phyloP scores from a whole-genome alignment of 83 land plant species.

The Picea abies region DNA sequence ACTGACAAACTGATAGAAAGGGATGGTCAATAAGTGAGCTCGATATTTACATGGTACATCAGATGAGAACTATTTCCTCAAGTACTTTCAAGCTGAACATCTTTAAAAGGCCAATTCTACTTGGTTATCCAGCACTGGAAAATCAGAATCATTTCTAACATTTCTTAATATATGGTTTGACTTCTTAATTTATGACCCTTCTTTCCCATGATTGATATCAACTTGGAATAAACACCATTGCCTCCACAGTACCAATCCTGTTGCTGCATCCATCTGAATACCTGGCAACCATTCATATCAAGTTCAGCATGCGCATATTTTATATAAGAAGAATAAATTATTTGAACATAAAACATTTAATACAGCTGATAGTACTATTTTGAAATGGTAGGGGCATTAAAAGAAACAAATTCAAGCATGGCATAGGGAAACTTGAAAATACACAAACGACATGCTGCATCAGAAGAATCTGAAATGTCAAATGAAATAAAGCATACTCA shows the following conservation, averaged over 20 bases:
- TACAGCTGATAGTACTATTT: too few relatives aligned
- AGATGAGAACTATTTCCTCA: not conserved
- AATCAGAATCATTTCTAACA: not conserved
- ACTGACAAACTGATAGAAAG: not conserved
- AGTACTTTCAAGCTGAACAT: not conserved
- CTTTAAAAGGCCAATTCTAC: not conserved
- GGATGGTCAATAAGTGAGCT: not conserved
- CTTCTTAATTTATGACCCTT: slow-evolving; percentile 3
- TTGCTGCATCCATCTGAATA: slow-evolving; percentile 96
- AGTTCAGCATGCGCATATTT: not conserved
- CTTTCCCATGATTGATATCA: slow-evolving; percentile 91
- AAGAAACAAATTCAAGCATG: too few relatives aligned
- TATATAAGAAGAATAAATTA: too few relatives aligned
- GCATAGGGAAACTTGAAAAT: too few relatives aligned
- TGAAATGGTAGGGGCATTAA: too few relatives aligned
- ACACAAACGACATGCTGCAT: too few relatives aligned
- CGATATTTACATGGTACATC: not conserved
- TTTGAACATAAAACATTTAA: too few relatives aligned
- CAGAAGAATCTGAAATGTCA: too few relatives aligned
- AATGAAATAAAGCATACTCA: too few relatives aligned
- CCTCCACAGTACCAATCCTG: slow-evolving; percentile 90
- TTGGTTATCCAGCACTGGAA: not conserved
- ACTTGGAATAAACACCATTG: slow-evolving; percentile 82
- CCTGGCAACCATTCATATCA: slow-evolving; percentile 37
- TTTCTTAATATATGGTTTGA: too few relatives aligned